A percentile compares a stretch with the other conserved stretches of the same genome.
These are phyloP conservation scores for Pycnococcus provasolii DNA, from an alignment of 139 green algal genomes.

Conservation along the genomic window DNA sequence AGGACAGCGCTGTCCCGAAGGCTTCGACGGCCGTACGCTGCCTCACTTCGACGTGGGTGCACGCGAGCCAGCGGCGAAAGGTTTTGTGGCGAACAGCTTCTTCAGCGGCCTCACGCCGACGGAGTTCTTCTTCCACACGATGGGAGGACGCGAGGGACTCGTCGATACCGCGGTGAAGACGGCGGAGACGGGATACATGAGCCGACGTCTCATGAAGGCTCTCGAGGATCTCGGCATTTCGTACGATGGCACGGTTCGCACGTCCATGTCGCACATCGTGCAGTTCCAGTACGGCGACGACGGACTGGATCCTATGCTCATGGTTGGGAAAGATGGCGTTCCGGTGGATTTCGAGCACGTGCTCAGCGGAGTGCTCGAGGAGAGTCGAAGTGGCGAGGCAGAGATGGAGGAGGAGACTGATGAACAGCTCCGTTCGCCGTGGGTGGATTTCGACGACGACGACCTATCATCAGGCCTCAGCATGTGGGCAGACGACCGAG, in stretches of 20 bases:
- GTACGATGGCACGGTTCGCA: conserved; percentile 89
- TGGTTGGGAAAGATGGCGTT: conserved; percentile 69
- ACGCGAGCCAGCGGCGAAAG: conserved; percentile 53
- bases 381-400: too few relatives aligned
- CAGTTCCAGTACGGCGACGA: conserved; percentile 93
- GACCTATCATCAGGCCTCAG: too few relatives aligned
- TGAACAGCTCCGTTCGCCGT: too few relatives aligned
- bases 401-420: too few relatives aligned
- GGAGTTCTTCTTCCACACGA: conserved; percentile 99
- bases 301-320: conserved; percentile 76
- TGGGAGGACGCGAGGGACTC: conserved; percentile 71
- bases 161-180: conserved; percentile 99
- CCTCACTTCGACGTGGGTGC: conserved; percentile 66
- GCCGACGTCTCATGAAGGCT: conserved; percentile 89
- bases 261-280: conserved; percentile 71
- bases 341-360: conserved; percentile 47
- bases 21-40: conserved; percentile 77
- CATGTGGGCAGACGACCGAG: too few relatives aligned
- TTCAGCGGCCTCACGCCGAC: conserved; percentile 81
- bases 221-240: conserved; percentile 88
- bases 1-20: conserved; percentile 80
- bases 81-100: conserved; percentile 96
- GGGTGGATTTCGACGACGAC: too few relatives aligned
- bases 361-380: not conserved
- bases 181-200: conserved; percentile 98